phyloP scores from a whole-genome alignment of 2,329 filamentous ascomycete species.

The Xylaria sp. region DNA sequence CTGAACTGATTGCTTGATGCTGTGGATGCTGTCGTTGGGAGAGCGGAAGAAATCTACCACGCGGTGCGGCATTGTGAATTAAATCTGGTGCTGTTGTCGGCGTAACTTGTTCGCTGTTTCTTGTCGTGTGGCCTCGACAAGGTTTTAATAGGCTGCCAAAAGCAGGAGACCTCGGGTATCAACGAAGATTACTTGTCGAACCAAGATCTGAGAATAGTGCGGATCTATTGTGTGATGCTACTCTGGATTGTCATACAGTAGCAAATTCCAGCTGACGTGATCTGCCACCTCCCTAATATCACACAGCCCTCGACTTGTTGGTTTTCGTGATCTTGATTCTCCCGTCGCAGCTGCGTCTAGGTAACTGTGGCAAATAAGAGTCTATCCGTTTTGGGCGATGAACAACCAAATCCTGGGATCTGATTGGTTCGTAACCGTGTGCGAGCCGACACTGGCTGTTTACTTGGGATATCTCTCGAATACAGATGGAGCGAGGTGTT shows the following conservation, averaged over 20 bases:
- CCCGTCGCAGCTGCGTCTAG: background rate
- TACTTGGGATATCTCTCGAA: background rate
- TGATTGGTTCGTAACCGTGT: constrained; percentile 28
- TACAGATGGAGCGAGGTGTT: background rate
- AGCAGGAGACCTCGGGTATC: constrained; percentile 6
- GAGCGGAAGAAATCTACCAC: constrained; percentile 68
- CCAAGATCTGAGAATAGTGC: constrained; percentile 3
- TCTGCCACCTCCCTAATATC: background rate
- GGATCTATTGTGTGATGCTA: constrained; percentile 4
- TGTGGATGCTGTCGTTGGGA: constrained; percentile 65
- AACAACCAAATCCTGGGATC: constrained; percentile 14
- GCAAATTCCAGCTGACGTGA: background rate
- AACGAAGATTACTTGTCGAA: constrained; percentile 14
- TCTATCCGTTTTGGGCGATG: constrained; percentile 26
- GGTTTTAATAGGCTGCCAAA: constrained; percentile 3
- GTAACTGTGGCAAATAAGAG: background rate
- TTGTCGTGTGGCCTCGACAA: constrained; percentile 8
- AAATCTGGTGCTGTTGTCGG: background rate
- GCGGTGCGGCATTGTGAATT: constrained; percentile 64
- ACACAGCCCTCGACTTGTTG: background rate
- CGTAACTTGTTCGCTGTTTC: background rate
- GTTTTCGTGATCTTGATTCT: background rate
- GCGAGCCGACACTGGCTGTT: constrained; percentile 4
- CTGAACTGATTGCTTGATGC: constrained; percentile 56
- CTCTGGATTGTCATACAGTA: constrained; percentile 4